phyloP scores from a whole-genome alignment of 2,329 filamentous ascomycete species.

The Aureobasidium sp. region DNA sequence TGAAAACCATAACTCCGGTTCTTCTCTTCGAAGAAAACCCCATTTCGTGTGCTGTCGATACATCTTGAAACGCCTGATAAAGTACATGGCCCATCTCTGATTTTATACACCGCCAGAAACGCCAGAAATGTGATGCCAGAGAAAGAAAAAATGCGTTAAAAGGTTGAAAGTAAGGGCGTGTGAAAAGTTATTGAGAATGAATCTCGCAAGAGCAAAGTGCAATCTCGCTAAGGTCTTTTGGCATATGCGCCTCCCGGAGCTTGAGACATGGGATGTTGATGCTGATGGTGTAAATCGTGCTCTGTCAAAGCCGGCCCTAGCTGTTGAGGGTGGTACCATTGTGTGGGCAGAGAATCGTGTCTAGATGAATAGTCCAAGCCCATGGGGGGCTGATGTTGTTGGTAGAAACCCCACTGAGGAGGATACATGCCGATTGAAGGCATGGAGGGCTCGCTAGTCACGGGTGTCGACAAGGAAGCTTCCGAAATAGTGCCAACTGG shows the following conservation, averaged over 20 bases:
- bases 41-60: conserved; percentile 6
- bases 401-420: conserved; percentile 11
- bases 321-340: conserved; percentile 12
- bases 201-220: background rate
- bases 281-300: conserved; percentile 9
- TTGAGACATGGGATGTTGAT: conserved; percentile 11
- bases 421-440: conserved; percentile 11
- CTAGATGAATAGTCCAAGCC: conserved; percentile 6
- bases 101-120: conserved; percentile 4
- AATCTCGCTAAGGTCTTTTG: conserved; percentile 7
- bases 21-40: background rate
- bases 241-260: conserved; percentile 1
- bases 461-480: background rate
- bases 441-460: conserved; percentile 2
- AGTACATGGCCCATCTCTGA: background rate
- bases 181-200: background rate
- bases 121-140: background rate
- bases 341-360: conserved; percentile 8
- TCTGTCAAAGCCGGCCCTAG: conserved; percentile 1
- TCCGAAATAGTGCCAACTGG: background rate
- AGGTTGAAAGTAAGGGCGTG: background rate
- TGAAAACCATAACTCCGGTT: background rate
- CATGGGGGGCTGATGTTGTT: conserved; percentile 6
- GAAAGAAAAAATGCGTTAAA: background rate
- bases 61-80: background rate